Evolutionary conservation across 2,329 filamentous ascomycete species (phyloP).

Genomic region (Aspergillus amoenus): DNA sequence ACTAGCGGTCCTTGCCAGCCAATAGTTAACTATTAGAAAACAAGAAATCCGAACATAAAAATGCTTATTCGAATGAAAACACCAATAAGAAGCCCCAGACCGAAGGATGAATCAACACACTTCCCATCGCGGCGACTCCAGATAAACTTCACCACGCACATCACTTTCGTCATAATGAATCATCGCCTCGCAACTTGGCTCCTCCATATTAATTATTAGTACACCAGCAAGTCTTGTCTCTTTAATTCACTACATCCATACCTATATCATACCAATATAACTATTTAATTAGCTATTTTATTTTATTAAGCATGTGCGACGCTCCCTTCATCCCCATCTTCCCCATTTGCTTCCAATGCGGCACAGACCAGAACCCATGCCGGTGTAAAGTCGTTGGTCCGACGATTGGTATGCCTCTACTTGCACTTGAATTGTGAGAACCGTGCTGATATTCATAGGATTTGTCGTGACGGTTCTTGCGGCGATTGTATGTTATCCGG

Average conservation of each 20-base stretch:
- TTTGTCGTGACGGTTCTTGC: slow-evolving; percentile 50
- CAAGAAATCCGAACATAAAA: no score
- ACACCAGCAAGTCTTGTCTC: no score
- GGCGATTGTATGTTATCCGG: slow-evolving; percentile 58
- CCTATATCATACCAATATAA: background rate
- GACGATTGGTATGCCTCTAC: slow-evolving; percentile 45
- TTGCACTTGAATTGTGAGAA: background rate
- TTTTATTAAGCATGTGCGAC: slow-evolving; percentile 30
- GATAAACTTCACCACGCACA: no score
- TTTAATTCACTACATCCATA: background rate
- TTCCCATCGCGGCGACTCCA: background rate
- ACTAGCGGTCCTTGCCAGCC: no score
- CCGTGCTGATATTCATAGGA: slow-evolving; percentile 23
- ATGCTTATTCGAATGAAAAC: no score
- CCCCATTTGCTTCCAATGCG: slow-evolving; percentile 57
- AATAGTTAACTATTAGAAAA: no score
- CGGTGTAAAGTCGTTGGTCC: slow-evolving; percentile 58
- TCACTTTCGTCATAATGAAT: background rate
- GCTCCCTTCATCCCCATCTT: slow-evolving; percentile 48
- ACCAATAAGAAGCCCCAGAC: background rate
- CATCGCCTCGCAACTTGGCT: background rate
- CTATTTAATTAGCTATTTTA: no score
- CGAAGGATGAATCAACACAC: background rate
- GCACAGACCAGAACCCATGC: slow-evolving; percentile 57
- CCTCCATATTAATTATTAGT: background rate